Percentiles rank a stretch among this genome's conserved stretches.
Conservation (phyloP, 345 rosid genomes). For the Passiflora organensis region DNA sequence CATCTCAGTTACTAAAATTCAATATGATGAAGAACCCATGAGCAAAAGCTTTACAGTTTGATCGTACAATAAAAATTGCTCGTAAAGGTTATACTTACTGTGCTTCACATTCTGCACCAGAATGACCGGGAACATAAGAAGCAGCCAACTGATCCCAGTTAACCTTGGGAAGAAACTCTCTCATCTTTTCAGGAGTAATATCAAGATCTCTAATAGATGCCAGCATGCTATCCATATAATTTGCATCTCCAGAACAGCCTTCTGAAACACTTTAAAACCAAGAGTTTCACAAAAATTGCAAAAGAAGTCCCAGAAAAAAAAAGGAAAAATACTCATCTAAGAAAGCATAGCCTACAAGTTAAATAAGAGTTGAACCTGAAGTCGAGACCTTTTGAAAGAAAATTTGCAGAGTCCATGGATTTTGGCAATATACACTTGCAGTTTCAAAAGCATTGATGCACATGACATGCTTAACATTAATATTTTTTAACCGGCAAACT, state of each 20-base stretch:
- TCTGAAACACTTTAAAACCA: conserved; percentile 47
- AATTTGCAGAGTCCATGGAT: no score
- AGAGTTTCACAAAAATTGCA: conserved; percentile 9
- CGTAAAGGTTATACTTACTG: conserved; percentile 41
- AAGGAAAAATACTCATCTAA: neutral
- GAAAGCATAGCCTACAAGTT: neutral
- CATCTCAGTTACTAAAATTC: neutral
- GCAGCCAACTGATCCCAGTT: conserved; percentile 81
- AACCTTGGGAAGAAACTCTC: conserved; percentile 75
- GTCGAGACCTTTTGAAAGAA: no score
- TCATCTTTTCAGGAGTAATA: conserved; percentile 60
- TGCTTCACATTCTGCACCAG: conserved; percentile 86
- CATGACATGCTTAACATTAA: no score
- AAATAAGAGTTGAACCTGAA: no score
- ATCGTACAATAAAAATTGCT: conserved; percentile 1
- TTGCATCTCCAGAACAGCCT: conserved; percentile 31
- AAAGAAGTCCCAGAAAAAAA: conserved; percentile 13
- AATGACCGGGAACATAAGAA: conserved; percentile 43
- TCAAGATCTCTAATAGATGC: conserved; percentile 58
- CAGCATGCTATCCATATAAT: conserved; percentile 41
- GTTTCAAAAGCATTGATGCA: no score
- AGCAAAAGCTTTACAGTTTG: neutral
- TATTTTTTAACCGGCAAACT: no score
- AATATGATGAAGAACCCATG: neutral
- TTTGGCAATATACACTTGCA: no score